These are phyloP conservation scores for Neonectria magnoliae DNA, from an alignment of 2,329 filamentous ascomycete genomes.

Conservation along the genomic window DNA sequence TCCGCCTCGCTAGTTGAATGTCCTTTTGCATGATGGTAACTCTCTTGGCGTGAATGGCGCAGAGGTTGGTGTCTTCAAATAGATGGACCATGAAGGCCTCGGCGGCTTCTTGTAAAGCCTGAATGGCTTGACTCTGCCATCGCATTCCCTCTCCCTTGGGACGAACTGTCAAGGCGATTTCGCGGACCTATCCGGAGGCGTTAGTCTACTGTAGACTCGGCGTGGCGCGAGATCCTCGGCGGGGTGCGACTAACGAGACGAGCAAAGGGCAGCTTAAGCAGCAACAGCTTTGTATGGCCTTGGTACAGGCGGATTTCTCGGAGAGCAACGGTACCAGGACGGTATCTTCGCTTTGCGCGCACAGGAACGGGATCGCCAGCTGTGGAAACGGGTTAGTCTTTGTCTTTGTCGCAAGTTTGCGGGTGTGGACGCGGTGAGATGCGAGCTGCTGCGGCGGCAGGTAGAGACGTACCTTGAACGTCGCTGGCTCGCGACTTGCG, in stretches of 20 bases:
- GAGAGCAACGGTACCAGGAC: slow-evolving; percentile 84
- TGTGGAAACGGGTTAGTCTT: slow-evolving; percentile 48
- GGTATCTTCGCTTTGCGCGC: slow-evolving; percentile 71
- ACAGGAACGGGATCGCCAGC: slow-evolving; percentile 79
- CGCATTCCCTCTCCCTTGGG: slow-evolving; percentile 76
- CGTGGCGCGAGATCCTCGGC: no score
- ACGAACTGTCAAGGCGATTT: slow-evolving; percentile 75
- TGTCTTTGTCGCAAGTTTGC: neutral
- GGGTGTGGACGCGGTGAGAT: neutral
- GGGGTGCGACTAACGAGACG: slow-evolving; percentile 67
- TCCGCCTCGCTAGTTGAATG: slow-evolving; percentile 88
- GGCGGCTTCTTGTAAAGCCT: slow-evolving; percentile 92
- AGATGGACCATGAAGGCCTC: slow-evolving; percentile 95
- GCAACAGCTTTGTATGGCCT: slow-evolving; percentile 85
- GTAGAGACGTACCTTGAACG: slow-evolving; percentile 51
- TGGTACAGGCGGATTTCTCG: slow-evolving; percentile 94
- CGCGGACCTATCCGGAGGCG: slow-evolving; percentile 56
- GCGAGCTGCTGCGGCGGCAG: no score
- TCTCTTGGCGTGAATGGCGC: slow-evolving; percentile 95
- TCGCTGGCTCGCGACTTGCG: slow-evolving; percentile 51
- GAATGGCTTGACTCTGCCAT: slow-evolving; percentile 96
- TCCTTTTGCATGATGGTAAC: slow-evolving; percentile 99
- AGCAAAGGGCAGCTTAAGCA: slow-evolving; percentile 83
- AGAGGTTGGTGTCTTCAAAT: slow-evolving; percentile 87
- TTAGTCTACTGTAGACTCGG: slow-evolving; percentile 21